Evolutionary conservation across 140 eudicot genomes (phyloP), one percentile per base, ranked within the genome.

Genomic region (Stevia rebaudiana): DNA sequence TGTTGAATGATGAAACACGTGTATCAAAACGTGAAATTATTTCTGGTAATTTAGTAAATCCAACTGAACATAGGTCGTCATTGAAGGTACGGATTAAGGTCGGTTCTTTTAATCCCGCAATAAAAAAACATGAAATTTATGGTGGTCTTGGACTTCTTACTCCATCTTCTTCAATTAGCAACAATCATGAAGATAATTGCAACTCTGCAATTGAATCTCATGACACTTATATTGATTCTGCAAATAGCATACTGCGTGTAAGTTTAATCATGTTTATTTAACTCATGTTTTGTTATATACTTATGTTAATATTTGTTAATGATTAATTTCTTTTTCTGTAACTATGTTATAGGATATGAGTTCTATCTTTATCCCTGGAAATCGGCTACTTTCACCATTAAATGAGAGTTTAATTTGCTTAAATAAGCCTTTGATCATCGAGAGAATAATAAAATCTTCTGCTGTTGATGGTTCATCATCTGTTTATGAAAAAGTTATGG

Each of bases 61-160:
- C 77, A 49, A 10, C 69, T 61, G 82, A 75, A 18, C 69, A 74
- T 68, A 82, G 77, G 69, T 64, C 75, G 69, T 64, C 75, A 53
- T 44, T 91, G 25, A 92, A 79, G 80, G 65, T 94, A 51, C 84
- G 97, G 19, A 81, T 94, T 51, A 94, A 83, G 84, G 80, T 92
- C 7, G 82, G 87, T 61, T 77, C 82, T 53, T 83, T 74, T 17
- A 76, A 69, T 23, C 53, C 68, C 42, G 71, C 78, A 51, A 79
- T 66, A 44, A 79, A 77, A 52, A 87, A 79, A 56, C 77, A 79
- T 65, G 84, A 85, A 69, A 74, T 91, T 47, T 77, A 73, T 48
- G 81, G 81, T 71, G 87, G 96, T 63, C 88, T 94, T 59, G 99
- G 99, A 51, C 90, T 85, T 28, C 23, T 23, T 43, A 70, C 97